phyloP scores from a whole-genome alignment of 2,329 filamentous ascomycete species.

The Penicillium sp. region DNA sequence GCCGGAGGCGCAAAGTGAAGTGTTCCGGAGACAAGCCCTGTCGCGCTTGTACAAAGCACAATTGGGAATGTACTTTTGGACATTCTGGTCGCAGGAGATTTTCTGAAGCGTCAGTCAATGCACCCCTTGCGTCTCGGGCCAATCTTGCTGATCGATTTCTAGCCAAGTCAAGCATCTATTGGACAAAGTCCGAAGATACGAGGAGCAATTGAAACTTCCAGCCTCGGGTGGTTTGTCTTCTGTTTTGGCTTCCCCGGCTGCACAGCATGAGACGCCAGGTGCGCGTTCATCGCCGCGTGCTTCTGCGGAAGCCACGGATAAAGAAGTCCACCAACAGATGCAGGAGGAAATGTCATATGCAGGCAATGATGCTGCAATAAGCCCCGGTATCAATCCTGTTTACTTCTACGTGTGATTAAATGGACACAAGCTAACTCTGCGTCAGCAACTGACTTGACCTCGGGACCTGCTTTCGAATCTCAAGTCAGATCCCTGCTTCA shows the following conservation, averaged over 20 bases:
- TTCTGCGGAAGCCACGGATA: neutral
- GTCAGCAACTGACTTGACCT: conserved; percentile 22
- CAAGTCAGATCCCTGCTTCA: conserved; percentile 21
- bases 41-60: conserved; percentile 17
- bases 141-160: neutral
- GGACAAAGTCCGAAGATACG: conserved; percentile 17
- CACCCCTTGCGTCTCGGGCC: neutral
- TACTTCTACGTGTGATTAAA: neutral
- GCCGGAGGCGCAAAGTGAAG: conserved; percentile 24
- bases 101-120: conserved; percentile 16
- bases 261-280: neutral
- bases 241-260: neutral
- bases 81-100: conserved; percentile 17
- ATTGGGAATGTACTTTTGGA: conserved; percentile 19
- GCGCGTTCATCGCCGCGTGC: neutral
- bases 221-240: neutral
- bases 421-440: neutral
- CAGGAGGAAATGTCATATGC: neutral
- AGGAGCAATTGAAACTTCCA: conserved; percentile 7
- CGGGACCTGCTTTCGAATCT: conserved; percentile 21
- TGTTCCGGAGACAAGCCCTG: conserved; percentile 25
- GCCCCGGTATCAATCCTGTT: conserved; percentile 9
- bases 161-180: conserved; percentile 16
- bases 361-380: conserved; percentile 9
- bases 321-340: neutral